phyloP scores from a whole-genome alignment of 2,329 filamentous ascomycete species.

The Tolypocladium cylindrosporum region DNA sequence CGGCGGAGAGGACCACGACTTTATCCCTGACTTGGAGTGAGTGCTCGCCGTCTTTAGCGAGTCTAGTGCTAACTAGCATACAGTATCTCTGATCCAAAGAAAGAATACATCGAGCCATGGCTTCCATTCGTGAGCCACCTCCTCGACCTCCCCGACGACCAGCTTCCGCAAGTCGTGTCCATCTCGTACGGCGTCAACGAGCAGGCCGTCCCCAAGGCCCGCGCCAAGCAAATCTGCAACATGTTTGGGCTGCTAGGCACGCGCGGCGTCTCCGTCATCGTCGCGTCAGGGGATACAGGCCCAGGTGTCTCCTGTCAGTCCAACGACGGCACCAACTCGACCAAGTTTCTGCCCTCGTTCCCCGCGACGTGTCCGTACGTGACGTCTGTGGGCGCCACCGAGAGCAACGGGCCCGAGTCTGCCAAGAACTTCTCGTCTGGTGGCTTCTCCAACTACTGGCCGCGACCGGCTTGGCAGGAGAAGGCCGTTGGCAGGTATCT shows the following conservation, averaged over 20 bases:
- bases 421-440: slow-evolving; percentile 42
- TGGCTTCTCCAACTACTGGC: slow-evolving; percentile 39
- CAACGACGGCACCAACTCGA: slow-evolving; percentile 23
- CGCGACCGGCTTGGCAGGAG: slow-evolving; percentile 33
- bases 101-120: slow-evolving; percentile 52
- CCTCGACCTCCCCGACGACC: slow-evolving; percentile 37
- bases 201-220: slow-evolving; percentile 48
- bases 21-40: slow-evolving; percentile 24
- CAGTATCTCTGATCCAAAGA: slow-evolving; percentile 17
- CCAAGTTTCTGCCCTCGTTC: slow-evolving; percentile 23
- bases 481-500: slow-evolving; percentile 35
- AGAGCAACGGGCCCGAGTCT: slow-evolving; percentile 37
- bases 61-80: not conserved
- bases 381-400: slow-evolving; percentile 51
- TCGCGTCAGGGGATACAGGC: slow-evolving; percentile 48
- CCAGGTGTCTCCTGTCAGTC: slow-evolving; percentile 24
- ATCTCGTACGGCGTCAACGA: slow-evolving; percentile 66
- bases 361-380: slow-evolving; percentile 46
- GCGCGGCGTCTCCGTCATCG: slow-evolving; percentile 58
- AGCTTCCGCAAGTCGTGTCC: slow-evolving; percentile 53
- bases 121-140: slow-evolving; percentile 53
- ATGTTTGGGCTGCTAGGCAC: slow-evolving; percentile 56
- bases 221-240: slow-evolving; percentile 40
- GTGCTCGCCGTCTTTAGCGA: slow-evolving; percentile 3
- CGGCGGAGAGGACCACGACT: slow-evolving; percentile 19